Conservation (phyloP, 1,284 basidiomycete genomes). For the Tilletia setariae region DNA sequence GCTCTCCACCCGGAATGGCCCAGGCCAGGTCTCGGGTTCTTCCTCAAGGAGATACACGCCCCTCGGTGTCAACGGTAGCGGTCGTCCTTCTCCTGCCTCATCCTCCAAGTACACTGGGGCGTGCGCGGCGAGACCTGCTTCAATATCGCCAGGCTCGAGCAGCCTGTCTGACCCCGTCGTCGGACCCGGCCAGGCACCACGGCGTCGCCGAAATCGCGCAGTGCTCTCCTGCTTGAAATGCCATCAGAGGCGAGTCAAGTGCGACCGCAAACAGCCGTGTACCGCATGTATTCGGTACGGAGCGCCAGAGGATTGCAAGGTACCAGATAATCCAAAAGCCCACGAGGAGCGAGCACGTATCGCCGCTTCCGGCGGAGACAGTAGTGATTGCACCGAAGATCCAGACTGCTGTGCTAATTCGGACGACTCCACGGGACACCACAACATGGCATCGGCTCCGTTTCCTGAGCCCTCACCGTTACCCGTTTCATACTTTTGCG, state of each 20-base stretch:
- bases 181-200: background rate
- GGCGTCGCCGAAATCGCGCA: background rate
- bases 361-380: too few relatives aligned
- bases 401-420: too few relatives aligned
- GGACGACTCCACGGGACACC: too few relatives aligned
- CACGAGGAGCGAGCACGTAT: background rate
- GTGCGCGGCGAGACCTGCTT: background rate
- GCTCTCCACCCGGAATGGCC: background rate
- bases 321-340: background rate
- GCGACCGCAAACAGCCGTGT: background rate
- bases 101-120: background rate
- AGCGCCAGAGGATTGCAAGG: background rate
- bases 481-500: too few relatives aligned
- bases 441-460: too few relatives aligned
- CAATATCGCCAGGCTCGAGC: background rate
- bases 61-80: background rate
- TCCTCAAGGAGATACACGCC: background rate
- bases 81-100: background rate
- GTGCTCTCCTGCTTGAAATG: slow-evolving; percentile 9
- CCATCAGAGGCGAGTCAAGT: slow-evolving; percentile 6
- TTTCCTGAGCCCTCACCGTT: too few relatives aligned
- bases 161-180: background rate
- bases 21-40: background rate
- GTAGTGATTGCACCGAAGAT: too few relatives aligned
- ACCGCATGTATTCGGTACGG: slow-evolving; percentile 2